Evolutionary conservation across 2,329 filamentous ascomycete genomes (phyloP), one percentile per base, ranked within the genome.

Genomic region (Trichoderma aggressivum): DNA sequence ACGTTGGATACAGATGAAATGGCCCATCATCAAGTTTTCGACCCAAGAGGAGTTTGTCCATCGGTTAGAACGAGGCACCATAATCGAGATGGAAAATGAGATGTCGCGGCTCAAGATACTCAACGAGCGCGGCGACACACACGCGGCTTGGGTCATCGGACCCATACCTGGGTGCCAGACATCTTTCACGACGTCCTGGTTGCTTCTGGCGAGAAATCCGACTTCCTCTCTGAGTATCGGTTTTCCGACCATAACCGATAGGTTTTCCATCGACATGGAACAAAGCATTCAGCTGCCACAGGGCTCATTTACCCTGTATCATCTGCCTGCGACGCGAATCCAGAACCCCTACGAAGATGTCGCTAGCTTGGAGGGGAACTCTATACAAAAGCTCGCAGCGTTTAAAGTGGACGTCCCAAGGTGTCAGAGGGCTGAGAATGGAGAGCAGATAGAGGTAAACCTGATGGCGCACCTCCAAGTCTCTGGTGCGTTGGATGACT

Each of bases 391-490:
- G 7, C 78, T 74, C 47, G 80, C 79, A 0, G 79, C 79, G 0
- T 80, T 81, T 72, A 78, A 80, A 30, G 76, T 81, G 1, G 79
- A 81, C 1, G 78, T 81, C 0, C 77, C 77, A 3, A 75, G 79
- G 2, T 77, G 79, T 0, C 79, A 76, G 75, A 72, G 77, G 32
- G 14, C 30, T 14, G 56, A 59, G 10, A 72, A 77, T 0, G 79
- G 78, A 0, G 63, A 68, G 0, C 72, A 77, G 3, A 14, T 77
- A 2, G 75, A 80, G 11, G 24, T 80, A 77, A 63, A 92, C 84
- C 79, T 92, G 84, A 81, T 91, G 89, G 70, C 87, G 80, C 84
- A 89, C 85, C 81, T 92, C 88, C 83, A 90, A 86, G 78, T 90
- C 86, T 77, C 87, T 85, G 18, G 87, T 84, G 0, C 71, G 5